These are phyloP conservation scores for Infundibulicybe gibba DNA, from an alignment of 768 basidiomycete genomes.

Conservation along the genomic window DNA sequence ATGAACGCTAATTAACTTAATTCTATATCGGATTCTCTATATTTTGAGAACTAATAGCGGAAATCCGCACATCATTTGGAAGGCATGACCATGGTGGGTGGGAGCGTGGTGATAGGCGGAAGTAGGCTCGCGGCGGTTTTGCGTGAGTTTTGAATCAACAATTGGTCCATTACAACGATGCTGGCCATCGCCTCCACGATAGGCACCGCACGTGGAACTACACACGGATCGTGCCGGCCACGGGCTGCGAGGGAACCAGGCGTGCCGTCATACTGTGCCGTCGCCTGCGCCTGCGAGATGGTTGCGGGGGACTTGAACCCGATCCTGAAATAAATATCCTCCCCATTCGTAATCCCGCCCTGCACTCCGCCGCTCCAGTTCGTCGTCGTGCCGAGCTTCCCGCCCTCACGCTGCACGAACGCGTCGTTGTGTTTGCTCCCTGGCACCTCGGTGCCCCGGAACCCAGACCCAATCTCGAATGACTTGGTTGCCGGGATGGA, in stretches of 20 bases:
- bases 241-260: conserved; percentile 84
- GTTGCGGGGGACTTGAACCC: conserved; percentile 99
- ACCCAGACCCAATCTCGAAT: conserved; percentile 97
- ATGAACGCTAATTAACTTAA: too few relatives aligned
- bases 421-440: conserved; percentile 93
- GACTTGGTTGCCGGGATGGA: conserved; percentile 98
- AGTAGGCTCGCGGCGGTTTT: conserved; percentile 69
- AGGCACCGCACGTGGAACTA: conserved; percentile 94
- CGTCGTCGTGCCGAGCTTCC: conserved; percentile 76
- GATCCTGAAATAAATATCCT: conserved; percentile 97
- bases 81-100: conserved; percentile 89
- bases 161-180: conserved; percentile 90
- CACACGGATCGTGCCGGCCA: conserved; percentile 96
- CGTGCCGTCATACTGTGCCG: conserved; percentile 92
- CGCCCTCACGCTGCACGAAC: conserved; percentile 64
- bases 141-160: conserved; percentile 87
- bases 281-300: conserved; percentile 87
- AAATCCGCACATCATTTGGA: conserved; percentile 12
- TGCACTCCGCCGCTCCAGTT: conserved; percentile 99
- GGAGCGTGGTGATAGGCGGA: conserved; percentile 85
- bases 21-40: not conserved
- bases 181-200: conserved; percentile 99
- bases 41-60: conserved; percentile 10
- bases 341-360: conserved; percentile 96
- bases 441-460: conserved; percentile 90